Evolutionary conservation across 2,329 filamentous ascomycete species (phyloP).

Genomic region (Sordariomycetes sp.): DNA sequence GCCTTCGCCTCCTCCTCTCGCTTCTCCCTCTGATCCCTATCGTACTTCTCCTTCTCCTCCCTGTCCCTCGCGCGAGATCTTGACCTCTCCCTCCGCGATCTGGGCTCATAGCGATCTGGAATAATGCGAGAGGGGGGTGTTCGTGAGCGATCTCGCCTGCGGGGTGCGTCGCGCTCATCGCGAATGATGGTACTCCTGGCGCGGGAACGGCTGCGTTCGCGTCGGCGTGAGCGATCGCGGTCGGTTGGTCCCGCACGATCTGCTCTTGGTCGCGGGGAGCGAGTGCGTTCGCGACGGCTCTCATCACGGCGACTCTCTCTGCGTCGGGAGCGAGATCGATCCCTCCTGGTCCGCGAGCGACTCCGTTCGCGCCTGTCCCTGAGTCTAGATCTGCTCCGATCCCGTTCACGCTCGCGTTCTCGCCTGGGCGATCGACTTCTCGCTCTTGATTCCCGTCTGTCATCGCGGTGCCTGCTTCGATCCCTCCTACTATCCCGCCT

Average conservation of each 20-base stretch:
- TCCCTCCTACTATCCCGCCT: constrained; percentile 24
- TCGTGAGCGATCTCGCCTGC: too few species aligned
- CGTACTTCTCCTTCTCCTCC: constrained; percentile 12
- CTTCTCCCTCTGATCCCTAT: constrained; percentile 20
- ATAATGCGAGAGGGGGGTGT: too few species aligned
- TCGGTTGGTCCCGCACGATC: constrained; percentile 24
- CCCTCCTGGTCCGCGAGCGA: constrained; percentile 23
- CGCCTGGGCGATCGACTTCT: too few species aligned
- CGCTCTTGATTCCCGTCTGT: too few species aligned
- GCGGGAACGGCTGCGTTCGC: constrained; percentile 22
- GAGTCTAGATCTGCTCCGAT: constrained; percentile 19
- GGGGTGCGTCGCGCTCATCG: too few species aligned
- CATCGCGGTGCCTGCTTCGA: too few species aligned
- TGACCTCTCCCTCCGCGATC: too few species aligned
- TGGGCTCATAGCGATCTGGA: constrained; percentile 22
- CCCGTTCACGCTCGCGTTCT: constrained; percentile 18
- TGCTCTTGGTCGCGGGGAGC: constrained; percentile 20
- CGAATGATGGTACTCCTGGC: too few species aligned
- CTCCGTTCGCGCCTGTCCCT: constrained; percentile 25
- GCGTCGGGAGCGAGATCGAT: constrained; percentile 29
- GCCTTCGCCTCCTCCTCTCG: constrained; percentile 56
- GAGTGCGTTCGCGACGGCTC: constrained; percentile 20
- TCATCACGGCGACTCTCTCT: constrained; percentile 21
- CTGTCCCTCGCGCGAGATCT: too few species aligned
- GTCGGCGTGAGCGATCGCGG: constrained; percentile 23